Percentiles rank a stretch among this genome's conserved stretches.
Evolutionary conservation across 225 moss, liverwort and hornwort genomes (phyloP).

Genomic region (Climacium dendroides): DNA sequence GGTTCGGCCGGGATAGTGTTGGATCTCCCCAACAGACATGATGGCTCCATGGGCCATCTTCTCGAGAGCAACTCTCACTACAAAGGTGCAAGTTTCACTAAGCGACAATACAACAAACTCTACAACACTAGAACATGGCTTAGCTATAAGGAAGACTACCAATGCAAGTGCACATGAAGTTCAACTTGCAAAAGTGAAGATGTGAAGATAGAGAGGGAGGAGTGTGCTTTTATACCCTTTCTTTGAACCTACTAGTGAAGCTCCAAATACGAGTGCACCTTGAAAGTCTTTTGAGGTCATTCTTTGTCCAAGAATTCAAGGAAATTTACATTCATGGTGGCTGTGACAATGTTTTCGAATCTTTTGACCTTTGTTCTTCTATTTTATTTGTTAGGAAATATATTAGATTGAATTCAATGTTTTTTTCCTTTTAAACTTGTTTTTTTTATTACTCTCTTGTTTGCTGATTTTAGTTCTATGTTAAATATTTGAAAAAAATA

Average conservation of each 20-base stretch:
- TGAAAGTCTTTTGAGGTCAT: neutral
- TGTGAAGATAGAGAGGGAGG: neutral
- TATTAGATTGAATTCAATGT: no score
- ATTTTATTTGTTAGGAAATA: no score
- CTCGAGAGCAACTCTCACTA: neutral
- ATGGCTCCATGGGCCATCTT: neutral
- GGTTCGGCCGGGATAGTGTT: neutral
- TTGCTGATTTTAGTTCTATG: no score
- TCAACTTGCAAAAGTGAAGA: neutral
- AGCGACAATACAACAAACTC: neutral
- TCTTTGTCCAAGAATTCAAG: neutral
- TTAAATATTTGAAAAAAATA: no score
- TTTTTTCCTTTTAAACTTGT: no score
- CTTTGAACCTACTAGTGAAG: neutral
- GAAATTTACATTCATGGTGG: no score
- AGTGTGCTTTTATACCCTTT: neutral
- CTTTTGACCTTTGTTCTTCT: no score
- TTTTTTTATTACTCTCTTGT: no score
- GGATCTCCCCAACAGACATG: neutral
- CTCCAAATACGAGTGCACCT: no score
- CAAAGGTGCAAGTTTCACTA: neutral
- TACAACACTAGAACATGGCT: neutral
- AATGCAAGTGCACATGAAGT: neutral
- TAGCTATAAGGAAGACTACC: no score
- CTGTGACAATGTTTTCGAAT: no score